A percentile compares a stretch with the other conserved stretches of the same genome.
Evolutionary conservation across 1,284 basidiomycete genomes (phyloP).

Genomic region (Meripilus lineatus): DNA sequence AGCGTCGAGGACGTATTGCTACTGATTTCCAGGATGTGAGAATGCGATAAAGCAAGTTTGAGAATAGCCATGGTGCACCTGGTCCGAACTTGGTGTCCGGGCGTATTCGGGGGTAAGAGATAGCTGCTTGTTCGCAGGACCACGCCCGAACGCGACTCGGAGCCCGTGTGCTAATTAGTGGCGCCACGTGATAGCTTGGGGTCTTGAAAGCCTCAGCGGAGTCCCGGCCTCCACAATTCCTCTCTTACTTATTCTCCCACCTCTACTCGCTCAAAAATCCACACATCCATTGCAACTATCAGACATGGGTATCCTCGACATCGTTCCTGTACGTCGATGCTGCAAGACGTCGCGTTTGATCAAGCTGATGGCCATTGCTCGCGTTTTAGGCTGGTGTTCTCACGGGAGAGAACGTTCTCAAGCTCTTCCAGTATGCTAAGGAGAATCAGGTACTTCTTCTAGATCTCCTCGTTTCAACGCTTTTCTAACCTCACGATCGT

Average conservation of each 20-base stretch:
- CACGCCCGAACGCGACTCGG: no score
- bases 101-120: no score
- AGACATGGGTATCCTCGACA: constrained; percentile 63
- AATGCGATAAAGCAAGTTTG: no score
- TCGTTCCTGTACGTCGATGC: constrained; percentile 56
- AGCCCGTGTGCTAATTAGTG: no score
- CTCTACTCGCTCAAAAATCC: not conserved
- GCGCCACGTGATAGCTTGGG: no score
- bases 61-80: no score
- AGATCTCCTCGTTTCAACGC: no score
- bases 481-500: no score
- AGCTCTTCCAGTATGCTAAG: constrained; percentile 85
- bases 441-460: constrained; percentile 69
- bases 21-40: no score
- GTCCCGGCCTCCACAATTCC: not conserved
- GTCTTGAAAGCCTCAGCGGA: not conserved
- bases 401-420: constrained; percentile 83
- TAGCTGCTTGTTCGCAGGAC: no score
- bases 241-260: not conserved
- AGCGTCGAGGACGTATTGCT: no score
- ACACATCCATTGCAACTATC: constrained; percentile 5
- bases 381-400: constrained; percentile 72
- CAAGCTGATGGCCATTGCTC: constrained; percentile 4
- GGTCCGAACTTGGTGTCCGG: no score
- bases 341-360: not conserved